phyloP scores from a whole-genome alignment of 305 asterid genomes.

The Euphrasia arctica region DNA sequence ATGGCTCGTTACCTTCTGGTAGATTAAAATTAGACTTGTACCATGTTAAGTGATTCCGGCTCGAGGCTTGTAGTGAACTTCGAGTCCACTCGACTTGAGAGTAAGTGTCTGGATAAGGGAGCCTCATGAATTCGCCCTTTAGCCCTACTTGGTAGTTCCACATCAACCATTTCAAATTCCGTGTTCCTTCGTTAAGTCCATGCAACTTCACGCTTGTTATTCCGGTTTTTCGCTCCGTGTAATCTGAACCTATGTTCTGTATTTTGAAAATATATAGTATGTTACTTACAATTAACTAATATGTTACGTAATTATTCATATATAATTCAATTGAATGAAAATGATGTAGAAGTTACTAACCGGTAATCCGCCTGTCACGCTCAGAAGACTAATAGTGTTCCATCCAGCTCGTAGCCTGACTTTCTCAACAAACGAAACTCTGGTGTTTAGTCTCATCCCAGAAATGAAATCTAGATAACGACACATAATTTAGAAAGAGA shows the following conservation, averaged over 20 bases:
- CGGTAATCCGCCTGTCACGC: slow-evolving; percentile 95
- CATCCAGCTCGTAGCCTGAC: slow-evolving; percentile 66
- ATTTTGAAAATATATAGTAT: not conserved
- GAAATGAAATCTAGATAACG: slow-evolving; percentile 67
- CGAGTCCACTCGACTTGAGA: slow-evolving; percentile 48
- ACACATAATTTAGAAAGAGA: slow-evolving; percentile 4
- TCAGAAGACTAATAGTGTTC: slow-evolving; percentile 76
- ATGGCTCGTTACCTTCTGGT: slow-evolving; percentile 82
- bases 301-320: no score
- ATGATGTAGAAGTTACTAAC: slow-evolving; percentile 45
- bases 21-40: slow-evolving; percentile 76
- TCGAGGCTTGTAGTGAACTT: slow-evolving; percentile 75
- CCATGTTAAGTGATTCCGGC: slow-evolving; percentile 70
- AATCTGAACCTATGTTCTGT: slow-evolving; percentile 87
- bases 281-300: no score
- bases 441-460: slow-evolving; percentile 83
- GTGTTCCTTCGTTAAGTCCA: slow-evolving; percentile 79
- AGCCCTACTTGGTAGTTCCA: slow-evolving; percentile 99
- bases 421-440: slow-evolving; percentile 56
- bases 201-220: slow-evolving; percentile 76
- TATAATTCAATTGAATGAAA: not conserved
- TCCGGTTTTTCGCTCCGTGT: slow-evolving; percentile 81
- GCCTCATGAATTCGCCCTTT: slow-evolving; percentile 77
- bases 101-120: slow-evolving; percentile 52
- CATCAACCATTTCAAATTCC: slow-evolving; percentile 78